Evolutionary conservation across 2,329 filamentous ascomycete genomes (phyloP), one percentile per base, ranked within the genome.

Genomic region (Paraphoma sp.): DNA sequence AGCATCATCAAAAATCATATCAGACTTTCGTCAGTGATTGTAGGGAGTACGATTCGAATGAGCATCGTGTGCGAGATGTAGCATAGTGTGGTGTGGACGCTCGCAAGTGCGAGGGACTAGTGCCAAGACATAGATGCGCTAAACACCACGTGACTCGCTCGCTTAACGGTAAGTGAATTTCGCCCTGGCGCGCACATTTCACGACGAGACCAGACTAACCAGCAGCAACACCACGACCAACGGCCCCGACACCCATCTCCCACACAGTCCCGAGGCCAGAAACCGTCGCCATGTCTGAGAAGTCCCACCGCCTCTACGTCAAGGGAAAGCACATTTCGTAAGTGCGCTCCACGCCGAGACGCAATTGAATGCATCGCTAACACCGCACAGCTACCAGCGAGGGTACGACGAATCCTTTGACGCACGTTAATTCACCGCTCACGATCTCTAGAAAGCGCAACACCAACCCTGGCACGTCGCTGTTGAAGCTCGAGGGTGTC

Each of bases 401-500:
- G 71, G 90, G 66, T 70, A 71, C 54, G 63, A 57, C 48, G 48
- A 51, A 53, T 59, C 51, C 38, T 52, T 44, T 38, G 56, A 40
- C 48, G 43, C 56, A 52, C 47, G 31, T 54, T 42, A 51, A 51
- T 50, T 43, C 38, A 48, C 45, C 57, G 56, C 63, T 68, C 53
- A 70, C 58, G 54, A 54, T 45, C 51, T 30, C 52, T 54, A 64
- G 90, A 81, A 94, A 96, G 87, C 91, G 92, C 84, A 90, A 87
- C 84, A 93, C 89, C 80, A 93, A 91, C 86, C 90, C 94, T 75
- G 89, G 89, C 84, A 96, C 91, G 65, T 86, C 91, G 80, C 87
- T 98, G 83, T 90, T 99, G 85, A 95, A 97, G 89, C 96, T 99
- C 78, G 94, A 99, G 87, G 94, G 94, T 82, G 95, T 98, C 76